phyloP scores from a whole-genome alignment of 345 rosid species.

The Corchorus capsularis region DNA sequence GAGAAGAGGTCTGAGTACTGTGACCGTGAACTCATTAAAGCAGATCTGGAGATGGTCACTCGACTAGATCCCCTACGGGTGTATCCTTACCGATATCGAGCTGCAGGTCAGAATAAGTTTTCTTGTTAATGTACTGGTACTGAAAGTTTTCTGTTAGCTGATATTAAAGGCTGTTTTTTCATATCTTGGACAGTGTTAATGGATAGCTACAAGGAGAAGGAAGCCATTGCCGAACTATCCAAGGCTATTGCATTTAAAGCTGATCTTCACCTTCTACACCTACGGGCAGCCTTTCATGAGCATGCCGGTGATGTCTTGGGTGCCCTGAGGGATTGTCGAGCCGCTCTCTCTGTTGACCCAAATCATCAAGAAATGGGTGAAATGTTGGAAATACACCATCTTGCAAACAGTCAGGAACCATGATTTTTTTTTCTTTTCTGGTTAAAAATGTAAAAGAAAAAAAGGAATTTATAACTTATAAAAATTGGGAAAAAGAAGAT shows the following conservation, averaged over 20 bases:
- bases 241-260: constrained; percentile 90
- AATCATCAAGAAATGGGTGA: constrained; percentile 62
- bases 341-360: constrained; percentile 94
- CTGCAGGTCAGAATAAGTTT: constrained; percentile 67
- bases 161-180: background rate
- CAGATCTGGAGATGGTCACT: constrained; percentile 94
- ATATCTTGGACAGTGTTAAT: constrained; percentile 65
- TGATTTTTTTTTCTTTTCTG: constrained; percentile 17
- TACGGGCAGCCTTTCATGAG: constrained; percentile 94
- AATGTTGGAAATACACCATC: constrained; percentile 86
- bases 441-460: background rate
- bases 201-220: constrained; percentile 85
- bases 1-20: constrained; percentile 98
- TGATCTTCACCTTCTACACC: constrained; percentile 88
- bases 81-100: constrained; percentile 94
- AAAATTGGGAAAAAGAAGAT: background rate
- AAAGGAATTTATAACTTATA: background rate
- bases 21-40: constrained; percentile 82
- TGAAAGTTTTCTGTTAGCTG: background rate
- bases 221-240: constrained; percentile 87
- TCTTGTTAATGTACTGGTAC: background rate
- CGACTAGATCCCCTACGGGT: constrained; percentile 91
- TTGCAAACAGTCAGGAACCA: constrained; percentile 93
- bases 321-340: constrained; percentile 87
- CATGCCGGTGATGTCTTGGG: constrained; percentile 65